Percentiles rank a stretch among this genome's conserved stretches.
Conservation (phyloP, 2,329 filamentous ascomycete species). For the Calycina marina region DNA sequence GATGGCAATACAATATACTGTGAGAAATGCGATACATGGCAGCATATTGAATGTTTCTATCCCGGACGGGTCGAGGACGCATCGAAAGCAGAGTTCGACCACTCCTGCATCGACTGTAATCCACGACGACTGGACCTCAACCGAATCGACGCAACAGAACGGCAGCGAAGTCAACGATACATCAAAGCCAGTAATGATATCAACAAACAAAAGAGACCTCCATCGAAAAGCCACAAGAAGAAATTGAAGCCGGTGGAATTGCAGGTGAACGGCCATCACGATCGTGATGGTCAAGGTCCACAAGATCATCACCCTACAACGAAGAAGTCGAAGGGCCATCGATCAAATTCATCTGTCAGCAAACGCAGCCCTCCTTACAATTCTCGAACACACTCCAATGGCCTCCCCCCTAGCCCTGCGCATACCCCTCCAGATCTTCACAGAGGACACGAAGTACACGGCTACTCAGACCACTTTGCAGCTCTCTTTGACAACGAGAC, state of each 20-base stretch:
- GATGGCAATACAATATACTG: slow-evolving; percentile 97
- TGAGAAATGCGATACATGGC: slow-evolving; percentile 92
- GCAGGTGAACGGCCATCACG: slow-evolving; percentile 52
- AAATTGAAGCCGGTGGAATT: slow-evolving; percentile 60
- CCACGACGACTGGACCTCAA: slow-evolving; percentile 70
- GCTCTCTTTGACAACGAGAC: slow-evolving; percentile 54
- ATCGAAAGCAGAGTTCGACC: slow-evolving; percentile 56
- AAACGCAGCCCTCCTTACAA: slow-evolving; percentile 52
- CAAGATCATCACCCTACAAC: slow-evolving; percentile 38
- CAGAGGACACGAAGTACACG: slow-evolving; percentile 48
- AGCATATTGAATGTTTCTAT: slow-evolving; percentile 96
- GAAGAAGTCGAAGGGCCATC: slow-evolving; percentile 78
- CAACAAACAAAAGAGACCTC: slow-evolving; percentile 59
- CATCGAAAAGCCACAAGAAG: slow-evolving; percentile 77
- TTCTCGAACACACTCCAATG: slow-evolving; percentile 39
- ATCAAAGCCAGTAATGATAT: slow-evolving; percentile 31
- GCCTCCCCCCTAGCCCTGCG: slow-evolving; percentile 57
- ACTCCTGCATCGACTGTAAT: slow-evolving; percentile 81
- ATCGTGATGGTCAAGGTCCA: slow-evolving; percentile 32
- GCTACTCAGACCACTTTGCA: slow-evolving; percentile 63
- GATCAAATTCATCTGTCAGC: slow-evolving; percentile 59
- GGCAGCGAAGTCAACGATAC: slow-evolving; percentile 48
- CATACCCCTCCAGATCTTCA: slow-evolving; percentile 56
- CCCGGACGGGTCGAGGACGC: slow-evolving; percentile 56
- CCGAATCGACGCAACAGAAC: slow-evolving; percentile 57